Conservation (phyloP, 768 basidiomycete species). For the Porphyrellus cyaneotinctus region DNA sequence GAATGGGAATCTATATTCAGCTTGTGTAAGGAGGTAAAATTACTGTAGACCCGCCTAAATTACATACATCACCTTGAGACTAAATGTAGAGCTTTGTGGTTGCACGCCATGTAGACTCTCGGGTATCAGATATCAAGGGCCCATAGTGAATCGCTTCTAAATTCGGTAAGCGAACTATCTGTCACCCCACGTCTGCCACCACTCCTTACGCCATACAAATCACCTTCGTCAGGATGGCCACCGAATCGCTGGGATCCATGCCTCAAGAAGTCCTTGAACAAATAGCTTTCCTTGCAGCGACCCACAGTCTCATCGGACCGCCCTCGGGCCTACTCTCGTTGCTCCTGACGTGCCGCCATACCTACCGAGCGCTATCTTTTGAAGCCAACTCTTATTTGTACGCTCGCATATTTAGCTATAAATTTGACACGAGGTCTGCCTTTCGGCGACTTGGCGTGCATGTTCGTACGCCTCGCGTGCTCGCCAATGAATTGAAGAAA, state of each 20-base stretch:
- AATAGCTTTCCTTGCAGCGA: conserved; percentile 65
- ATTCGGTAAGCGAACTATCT: conserved; percentile 4
- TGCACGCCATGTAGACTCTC: background rate
- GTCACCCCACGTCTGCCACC: background rate
- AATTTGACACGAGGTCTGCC: conserved; percentile 60
- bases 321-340: conserved; percentile 57
- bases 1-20: conserved; percentile 54
- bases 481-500: conserved; percentile 62
- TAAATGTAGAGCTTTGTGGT: background rate
- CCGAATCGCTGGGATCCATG: conserved; percentile 42
- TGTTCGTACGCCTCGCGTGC: conserved; percentile 36
- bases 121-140: conserved; percentile 9
- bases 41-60: conserved; percentile 1
- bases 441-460: conserved; percentile 46
- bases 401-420: conserved; percentile 59
- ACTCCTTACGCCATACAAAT: background rate
- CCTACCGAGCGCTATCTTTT: conserved; percentile 49
- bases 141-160: background rate
- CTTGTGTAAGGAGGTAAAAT: conserved; percentile 38
- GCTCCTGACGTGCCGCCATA: conserved; percentile 44
- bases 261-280: conserved; percentile 79
- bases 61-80: background rate
- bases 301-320: conserved; percentile 52
- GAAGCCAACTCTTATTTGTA: conserved; percentile 64
- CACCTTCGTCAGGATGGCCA: conserved; percentile 8